Conservation (phyloP, 2,329 filamentous ascomycete genomes). For the Anthostomella pinea region DNA sequence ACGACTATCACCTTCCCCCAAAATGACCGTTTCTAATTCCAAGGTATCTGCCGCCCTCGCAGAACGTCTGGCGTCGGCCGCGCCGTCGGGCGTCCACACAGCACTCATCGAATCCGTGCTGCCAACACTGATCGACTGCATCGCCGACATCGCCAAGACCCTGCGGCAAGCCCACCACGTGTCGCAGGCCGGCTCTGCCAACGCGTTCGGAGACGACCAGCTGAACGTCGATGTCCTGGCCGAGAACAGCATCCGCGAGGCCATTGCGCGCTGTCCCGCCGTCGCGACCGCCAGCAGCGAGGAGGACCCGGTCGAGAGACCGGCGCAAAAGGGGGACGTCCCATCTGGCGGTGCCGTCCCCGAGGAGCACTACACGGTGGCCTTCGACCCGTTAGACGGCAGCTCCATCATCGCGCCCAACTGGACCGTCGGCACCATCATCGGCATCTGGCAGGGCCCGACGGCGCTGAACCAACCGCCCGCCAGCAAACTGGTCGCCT, state of each 20-base stretch:
- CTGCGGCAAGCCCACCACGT: conserved; percentile 46
- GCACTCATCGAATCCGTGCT: conserved; percentile 44
- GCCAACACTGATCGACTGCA: conserved; percentile 44
- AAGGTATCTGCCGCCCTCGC: too few species aligned
- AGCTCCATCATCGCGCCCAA: conserved; percentile 59
- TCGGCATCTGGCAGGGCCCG: conserved; percentile 55
- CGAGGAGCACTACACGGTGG: conserved; percentile 52
- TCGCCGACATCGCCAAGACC: conserved; percentile 43
- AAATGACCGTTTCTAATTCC: too few species aligned
- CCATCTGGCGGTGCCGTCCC: not conserved
- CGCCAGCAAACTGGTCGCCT: conserved; percentile 41
- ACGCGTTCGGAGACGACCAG: conserved; percentile 58
- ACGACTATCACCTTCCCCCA: too few species aligned
- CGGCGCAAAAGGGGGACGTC: too few species aligned
- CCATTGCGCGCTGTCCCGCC: conserved; percentile 41
- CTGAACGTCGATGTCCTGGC: conserved; percentile 56
- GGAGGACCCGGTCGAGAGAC: conserved; percentile 54
- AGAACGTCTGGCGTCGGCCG: too few species aligned
- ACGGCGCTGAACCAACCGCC: conserved; percentile 43
- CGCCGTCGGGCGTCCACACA: conserved; percentile 9
- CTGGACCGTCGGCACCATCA: conserved; percentile 58
- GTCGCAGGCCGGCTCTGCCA: conserved; percentile 46
- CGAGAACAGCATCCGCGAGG: conserved; percentile 46
- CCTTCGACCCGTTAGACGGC: conserved; percentile 63
- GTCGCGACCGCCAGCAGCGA: conserved; percentile 56